Evolutionary conservation across 257 asterid genomes (phyloP), one percentile per base, ranked within the genome.

Genomic region (Solanum acaule): DNA sequence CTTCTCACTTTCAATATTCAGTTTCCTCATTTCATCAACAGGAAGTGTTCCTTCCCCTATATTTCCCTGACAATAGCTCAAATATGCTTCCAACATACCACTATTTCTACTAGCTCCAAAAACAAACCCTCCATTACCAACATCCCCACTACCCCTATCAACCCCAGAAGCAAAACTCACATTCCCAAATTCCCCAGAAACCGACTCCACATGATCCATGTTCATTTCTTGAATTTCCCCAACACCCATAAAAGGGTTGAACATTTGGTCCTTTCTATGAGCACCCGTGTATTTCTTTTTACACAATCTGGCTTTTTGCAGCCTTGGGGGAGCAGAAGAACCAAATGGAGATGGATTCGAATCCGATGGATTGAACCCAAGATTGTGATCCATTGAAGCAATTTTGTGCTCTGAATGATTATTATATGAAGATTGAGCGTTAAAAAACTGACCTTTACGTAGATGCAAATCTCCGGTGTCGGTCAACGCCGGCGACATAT

Each of bases 381-480:
- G 86, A 91, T 93, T 89, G 65, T 96, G 94, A 92, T 96, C 98
- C 98, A 96, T 95, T 83, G 68, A 22, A 76, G 29, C 44, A 3
- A 38, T 38, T 76, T 1, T 38, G 18, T 79, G 44, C 59, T 61
- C 70, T 61, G 44, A 86, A 44, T 22, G 20, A 86, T 75, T 35
- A 75, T 86, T 86, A 63, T 22, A 38, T 34, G 83, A 20, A 88
- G 83, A 40, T 31, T 84, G 88, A 87, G 88, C 34, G 56, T 71
- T 77, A 82, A 90, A 86, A 89, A 87, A 83, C 94, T 88, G 93
- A 91, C 94, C 96, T 91, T 91, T 68, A 86, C 42, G 85, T 15
- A 29, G 87, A 63, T 68, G 84, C 67, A 84, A 76, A 72, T 75
- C 61, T 15, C 90, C 90, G 91, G 94, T 86, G 90, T 93, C 95